A percentile compares a stretch with the other conserved stretches of the same genome.
Conservation (phyloP, 257 asterid genomes). For the Linderniella brevidens region DNA sequence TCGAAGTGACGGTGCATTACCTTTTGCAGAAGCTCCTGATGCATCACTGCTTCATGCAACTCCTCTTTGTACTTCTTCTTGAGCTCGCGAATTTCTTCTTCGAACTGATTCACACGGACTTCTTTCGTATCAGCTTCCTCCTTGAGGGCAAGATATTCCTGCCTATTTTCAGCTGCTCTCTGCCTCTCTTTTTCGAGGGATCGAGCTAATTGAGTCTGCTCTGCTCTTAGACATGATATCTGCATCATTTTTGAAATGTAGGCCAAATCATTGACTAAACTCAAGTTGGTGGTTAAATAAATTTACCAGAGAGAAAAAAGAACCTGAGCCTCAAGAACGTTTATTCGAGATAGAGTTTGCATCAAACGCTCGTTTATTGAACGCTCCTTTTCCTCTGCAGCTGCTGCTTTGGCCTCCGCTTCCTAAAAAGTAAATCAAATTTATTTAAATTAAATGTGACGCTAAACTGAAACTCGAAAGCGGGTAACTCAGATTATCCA, state of each 20-base stretch:
- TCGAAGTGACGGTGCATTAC: constrained; percentile 25
- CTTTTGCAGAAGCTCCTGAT: constrained; percentile 86
- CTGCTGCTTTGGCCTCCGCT: constrained; percentile 92
- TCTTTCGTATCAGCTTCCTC: constrained; percentile 70
- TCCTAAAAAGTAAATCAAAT: constrained; percentile 33
- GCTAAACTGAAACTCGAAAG: too few relatives aligned
- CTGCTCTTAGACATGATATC: constrained; percentile 98
- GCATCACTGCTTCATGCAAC: constrained; percentile 60
- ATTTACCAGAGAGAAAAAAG: not conserved
- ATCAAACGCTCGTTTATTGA: constrained; percentile 82
- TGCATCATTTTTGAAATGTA: constrained; percentile 21
- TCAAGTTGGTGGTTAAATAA: too few relatives aligned
- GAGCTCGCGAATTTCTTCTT: constrained; percentile 65
- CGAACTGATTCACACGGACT: constrained; percentile 55
- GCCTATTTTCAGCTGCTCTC: constrained; percentile 64
- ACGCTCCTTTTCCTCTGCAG: constrained; percentile 91
- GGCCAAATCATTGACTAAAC: constrained; percentile 15
- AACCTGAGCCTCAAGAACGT: constrained; percentile 99
- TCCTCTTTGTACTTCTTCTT: constrained; percentile 84
- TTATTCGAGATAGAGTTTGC: constrained; percentile 89
- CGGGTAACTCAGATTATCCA: constrained; percentile 1
- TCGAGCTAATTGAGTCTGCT: constrained; percentile 76
- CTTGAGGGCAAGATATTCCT: constrained; percentile 67
- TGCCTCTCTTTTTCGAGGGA: constrained; percentile 85
- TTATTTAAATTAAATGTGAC: constrained; percentile 7